phyloP scores from a whole-genome alignment of 2,329 filamentous ascomycete genomes.

The Mycosphaerella sp. region DNA sequence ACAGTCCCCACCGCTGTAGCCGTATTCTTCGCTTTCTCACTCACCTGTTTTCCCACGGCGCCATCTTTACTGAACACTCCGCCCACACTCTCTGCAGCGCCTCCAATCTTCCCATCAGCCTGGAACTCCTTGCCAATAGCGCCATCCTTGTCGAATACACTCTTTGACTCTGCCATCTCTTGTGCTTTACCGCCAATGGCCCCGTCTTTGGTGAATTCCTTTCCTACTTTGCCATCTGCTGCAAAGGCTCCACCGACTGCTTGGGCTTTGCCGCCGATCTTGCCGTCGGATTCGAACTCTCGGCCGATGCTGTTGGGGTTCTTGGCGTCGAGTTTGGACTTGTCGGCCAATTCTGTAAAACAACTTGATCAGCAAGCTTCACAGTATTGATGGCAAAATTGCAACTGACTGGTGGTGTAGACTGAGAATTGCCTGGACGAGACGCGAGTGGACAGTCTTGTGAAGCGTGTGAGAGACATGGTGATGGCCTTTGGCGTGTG shows the following conservation, averaged over 20 bases:
- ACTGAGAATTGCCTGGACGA: neutral
- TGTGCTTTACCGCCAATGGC: constrained; percentile 9
- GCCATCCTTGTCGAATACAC: constrained; percentile 7
- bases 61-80: constrained; percentile 1
- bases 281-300: constrained; percentile 6
- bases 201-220: constrained; percentile 9
- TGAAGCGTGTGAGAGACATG: constrained; percentile 3
- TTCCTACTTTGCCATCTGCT: constrained; percentile 7
- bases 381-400: neutral
- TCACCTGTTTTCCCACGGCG: neutral
- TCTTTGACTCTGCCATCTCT: constrained; percentile 5
- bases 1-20: neutral
- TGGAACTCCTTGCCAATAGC: constrained; percentile 3
- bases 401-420: neutral
- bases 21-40: neutral
- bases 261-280: constrained; percentile 5
- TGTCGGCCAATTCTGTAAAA: neutral
- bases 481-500: neutral
- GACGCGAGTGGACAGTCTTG: neutral
- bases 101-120: constrained; percentile 2
- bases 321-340: neutral
- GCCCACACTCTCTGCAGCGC: neutral
- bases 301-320: neutral
- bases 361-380: neutral
- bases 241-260: constrained; percentile 9